Conservation (phyloP, 192 early-diverging fungal genomes). For the Entomortierella lignicola region DNA sequence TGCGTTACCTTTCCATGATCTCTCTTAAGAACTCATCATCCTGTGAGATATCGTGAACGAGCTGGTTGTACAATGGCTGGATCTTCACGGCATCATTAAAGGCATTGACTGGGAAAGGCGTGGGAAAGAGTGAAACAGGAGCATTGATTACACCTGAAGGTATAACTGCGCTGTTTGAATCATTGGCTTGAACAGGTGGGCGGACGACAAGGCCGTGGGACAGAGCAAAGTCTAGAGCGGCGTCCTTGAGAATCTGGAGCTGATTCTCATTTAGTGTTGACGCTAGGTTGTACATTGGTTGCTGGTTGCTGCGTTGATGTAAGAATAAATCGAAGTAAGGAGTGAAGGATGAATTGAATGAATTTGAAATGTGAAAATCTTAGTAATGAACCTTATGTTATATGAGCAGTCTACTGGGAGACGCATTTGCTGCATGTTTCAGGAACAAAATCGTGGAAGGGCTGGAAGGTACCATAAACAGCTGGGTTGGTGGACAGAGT, state of each 20-base stretch:
- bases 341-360: not conserved
- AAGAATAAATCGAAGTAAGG: not conserved
- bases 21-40: slow-evolving; percentile 82
- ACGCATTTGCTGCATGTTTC: not conserved
- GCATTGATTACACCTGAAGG: slow-evolving; percentile 73
- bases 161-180: slow-evolving; percentile 22
- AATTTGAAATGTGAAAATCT: too few species aligned
- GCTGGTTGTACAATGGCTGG: slow-evolving; percentile 82
- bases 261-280: slow-evolving; percentile 39
- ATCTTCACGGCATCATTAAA: slow-evolving; percentile 80
- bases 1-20: slow-evolving; percentile 72
- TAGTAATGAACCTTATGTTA: too few species aligned
- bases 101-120: slow-evolving; percentile 78
- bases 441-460: slow-evolving; percentile 35
- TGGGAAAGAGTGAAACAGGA: slow-evolving; percentile 88
- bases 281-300: slow-evolving; percentile 35
- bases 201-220: slow-evolving; percentile 86
- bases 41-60: slow-evolving; percentile 82
- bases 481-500: slow-evolving; percentile 12
- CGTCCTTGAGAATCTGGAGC: slow-evolving; percentile 58
- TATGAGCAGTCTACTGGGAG: too few species aligned
- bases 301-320: not conserved
- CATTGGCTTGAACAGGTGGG: slow-evolving; percentile 58
- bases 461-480: slow-evolving; percentile 13
- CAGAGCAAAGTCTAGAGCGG: slow-evolving; percentile 86